These are phyloP conservation scores for Clitopilus hobsonii DNA, from an alignment of 768 basidiomycete species.

Conservation along the genomic window DNA sequence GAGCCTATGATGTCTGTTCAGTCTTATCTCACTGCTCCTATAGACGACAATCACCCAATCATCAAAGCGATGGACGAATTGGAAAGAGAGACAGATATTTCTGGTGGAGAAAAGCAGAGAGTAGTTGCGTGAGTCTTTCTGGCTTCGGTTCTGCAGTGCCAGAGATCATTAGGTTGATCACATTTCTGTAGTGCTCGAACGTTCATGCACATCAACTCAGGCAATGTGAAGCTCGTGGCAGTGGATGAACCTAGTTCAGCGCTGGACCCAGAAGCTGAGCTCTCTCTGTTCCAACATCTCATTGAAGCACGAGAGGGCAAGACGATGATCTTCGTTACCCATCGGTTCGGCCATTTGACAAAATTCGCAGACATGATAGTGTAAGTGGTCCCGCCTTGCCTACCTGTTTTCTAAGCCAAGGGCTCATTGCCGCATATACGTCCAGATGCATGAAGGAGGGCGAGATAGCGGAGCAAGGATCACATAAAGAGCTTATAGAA, in stretches of 20 bases:
- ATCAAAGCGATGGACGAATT: no score
- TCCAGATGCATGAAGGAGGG: neutral
- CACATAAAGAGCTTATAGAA: neutral
- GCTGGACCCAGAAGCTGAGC: conserved; percentile 40
- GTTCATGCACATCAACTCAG: conserved; percentile 27
- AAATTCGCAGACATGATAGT: conserved; percentile 31
- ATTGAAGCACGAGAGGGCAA: conserved; percentile 26
- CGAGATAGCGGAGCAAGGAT: neutral
- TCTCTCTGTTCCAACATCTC: conserved; percentile 29
- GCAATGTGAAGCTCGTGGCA: conserved; percentile 32
- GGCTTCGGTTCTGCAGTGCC: no score
- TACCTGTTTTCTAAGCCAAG: neutral
- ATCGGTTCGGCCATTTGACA: conserved; percentile 32
- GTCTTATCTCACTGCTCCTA: no score
- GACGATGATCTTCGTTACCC: conserved; percentile 33
- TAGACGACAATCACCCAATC: no score
- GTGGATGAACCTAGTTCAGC: conserved; percentile 47
- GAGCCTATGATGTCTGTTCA: no score
- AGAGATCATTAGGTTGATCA: no score
- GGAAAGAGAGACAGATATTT: no score
- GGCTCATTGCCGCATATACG: neutral
- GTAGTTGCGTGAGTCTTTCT: no score
- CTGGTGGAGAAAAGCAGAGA: no score
- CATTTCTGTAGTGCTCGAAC: no score
- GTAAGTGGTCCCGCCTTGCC: conserved; percentile 10